phyloP scores from a whole-genome alignment of 2,329 filamentous ascomycete genomes.

The Beauveria sp. region DNA sequence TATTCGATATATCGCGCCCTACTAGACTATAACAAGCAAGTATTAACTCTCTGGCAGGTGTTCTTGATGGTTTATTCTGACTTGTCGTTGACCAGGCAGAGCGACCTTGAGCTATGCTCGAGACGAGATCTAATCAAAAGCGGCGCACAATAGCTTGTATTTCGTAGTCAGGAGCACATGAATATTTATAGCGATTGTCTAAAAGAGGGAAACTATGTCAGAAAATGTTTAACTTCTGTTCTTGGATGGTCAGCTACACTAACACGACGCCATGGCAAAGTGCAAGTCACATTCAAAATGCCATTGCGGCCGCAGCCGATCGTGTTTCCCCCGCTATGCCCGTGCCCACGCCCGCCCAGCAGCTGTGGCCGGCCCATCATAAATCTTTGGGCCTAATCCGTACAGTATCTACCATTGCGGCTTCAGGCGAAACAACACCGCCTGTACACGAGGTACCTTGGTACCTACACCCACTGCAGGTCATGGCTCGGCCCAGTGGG shows the following conservation, averaged over 20 bases:
- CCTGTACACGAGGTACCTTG: background rate
- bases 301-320: conserved; percentile 6
- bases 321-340: background rate
- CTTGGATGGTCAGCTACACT: background rate
- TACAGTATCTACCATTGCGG: background rate
- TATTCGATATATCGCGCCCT: too few relatives aligned
- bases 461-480: background rate
- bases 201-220: too few relatives aligned
- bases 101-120: background rate
- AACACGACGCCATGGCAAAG: background rate
- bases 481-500: background rate
- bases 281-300: background rate
- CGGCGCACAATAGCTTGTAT: background rate
- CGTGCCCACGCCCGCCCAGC: background rate
- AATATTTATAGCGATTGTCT: too few relatives aligned
- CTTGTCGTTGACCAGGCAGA: background rate
- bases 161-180: background rate
- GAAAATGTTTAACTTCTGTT: too few relatives aligned
- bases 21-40: too few relatives aligned
- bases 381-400: background rate
- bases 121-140: background rate
- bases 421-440: background rate
- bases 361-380: background rate
- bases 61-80: background rate
- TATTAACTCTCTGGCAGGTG: too few relatives aligned